Percentiles rank a stretch among this genome's conserved stretches.
Conservation (phyloP, 805 yeast species). For the Millerozyma acaciae region DNA sequence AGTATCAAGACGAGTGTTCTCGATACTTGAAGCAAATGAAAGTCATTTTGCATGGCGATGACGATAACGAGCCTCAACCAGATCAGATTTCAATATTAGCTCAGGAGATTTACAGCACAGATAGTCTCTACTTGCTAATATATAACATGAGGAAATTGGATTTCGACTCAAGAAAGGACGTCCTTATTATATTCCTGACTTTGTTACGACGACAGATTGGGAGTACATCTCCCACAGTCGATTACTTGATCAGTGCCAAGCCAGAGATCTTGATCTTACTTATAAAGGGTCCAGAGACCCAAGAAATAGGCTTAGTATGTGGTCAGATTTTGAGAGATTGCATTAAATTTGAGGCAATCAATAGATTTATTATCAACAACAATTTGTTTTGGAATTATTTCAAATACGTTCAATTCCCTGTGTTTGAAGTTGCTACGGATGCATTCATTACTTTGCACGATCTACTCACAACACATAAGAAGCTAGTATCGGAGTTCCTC, state of each 20-base stretch:
- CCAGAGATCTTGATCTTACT: slow-evolving; percentile 63
- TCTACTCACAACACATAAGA: slow-evolving; percentile 65
- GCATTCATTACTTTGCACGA: slow-evolving; percentile 76
- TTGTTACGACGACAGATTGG: slow-evolving; percentile 77
- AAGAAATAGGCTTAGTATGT: slow-evolving; percentile 67
- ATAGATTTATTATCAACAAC: slow-evolving; percentile 55
- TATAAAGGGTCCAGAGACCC: slow-evolving; percentile 67
- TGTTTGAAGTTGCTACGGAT: slow-evolving; percentile 89
- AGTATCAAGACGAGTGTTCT: slow-evolving; percentile 70
- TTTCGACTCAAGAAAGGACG: slow-evolving; percentile 88
- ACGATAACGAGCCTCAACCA: slow-evolving; percentile 57
- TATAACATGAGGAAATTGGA: slow-evolving; percentile 63
- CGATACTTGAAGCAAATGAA: slow-evolving; percentile 63
- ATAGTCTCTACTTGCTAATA: slow-evolving; percentile 61
- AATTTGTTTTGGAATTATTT: slow-evolving; percentile 78
- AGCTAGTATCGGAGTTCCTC: slow-evolving; percentile 68
- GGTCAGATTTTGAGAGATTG: slow-evolving; percentile 85
- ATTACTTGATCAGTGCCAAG: slow-evolving; percentile 58
- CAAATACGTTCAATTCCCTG: slow-evolving; percentile 66
- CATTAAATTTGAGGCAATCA: slow-evolving; percentile 69
- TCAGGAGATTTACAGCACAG: slow-evolving; percentile 72
- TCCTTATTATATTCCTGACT: slow-evolving; percentile 65
- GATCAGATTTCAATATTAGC: slow-evolving; percentile 75
- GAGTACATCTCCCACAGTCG: slow-evolving; percentile 79
- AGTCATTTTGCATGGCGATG: slow-evolving; percentile 66